Percentiles rank a stretch among this genome's conserved stretches.
Evolutionary conservation across 2,329 filamentous ascomycete species (phyloP).

Genomic region (Exophiala lecanii-corni): DNA sequence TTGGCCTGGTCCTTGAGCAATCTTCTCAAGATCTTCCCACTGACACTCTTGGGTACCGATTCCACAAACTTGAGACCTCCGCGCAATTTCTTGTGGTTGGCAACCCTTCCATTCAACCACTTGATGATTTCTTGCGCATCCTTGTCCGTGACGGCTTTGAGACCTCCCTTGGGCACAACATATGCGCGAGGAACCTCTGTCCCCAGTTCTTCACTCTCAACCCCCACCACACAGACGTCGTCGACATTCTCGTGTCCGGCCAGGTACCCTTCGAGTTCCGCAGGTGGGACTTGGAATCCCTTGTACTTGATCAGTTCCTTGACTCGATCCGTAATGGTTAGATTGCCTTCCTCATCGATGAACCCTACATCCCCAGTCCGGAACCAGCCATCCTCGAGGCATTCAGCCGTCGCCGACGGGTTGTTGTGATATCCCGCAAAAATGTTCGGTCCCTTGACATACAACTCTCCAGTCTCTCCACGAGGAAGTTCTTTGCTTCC

Average conservation of each 20-base stretch:
- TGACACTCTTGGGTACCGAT: conserved; percentile 36
- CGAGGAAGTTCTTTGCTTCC: conserved; percentile 52
- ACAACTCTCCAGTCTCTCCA: conserved; percentile 66
- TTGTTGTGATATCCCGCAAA: conserved; percentile 62
- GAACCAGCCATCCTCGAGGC: conserved; percentile 76
- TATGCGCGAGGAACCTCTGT: conserved; percentile 43
- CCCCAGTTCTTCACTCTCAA: conserved; percentile 30
- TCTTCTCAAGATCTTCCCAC: conserved; percentile 36
- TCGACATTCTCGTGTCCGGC: conserved; percentile 38
- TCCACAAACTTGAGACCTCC: conserved; percentile 36
- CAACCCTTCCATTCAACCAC: conserved; percentile 30
- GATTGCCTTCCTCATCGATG: conserved; percentile 66
- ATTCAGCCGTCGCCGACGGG: conserved; percentile 51
- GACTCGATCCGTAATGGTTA: conserved; percentile 84
- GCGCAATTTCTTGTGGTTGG: conserved; percentile 34
- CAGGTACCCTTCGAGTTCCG: conserved; percentile 45
- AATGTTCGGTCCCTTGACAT: conserved; percentile 60
- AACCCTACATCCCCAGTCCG: conserved; percentile 85
- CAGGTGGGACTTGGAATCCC: conserved; percentile 47
- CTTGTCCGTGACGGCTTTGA: conserved; percentile 54
- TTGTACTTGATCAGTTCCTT: conserved; percentile 55
- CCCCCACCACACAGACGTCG: conserved; percentile 46
- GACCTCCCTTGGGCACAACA: conserved; percentile 32
- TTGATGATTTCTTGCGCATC: conserved; percentile 30
- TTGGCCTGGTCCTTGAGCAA: conserved; percentile 33